Percentiles rank a stretch among this genome's conserved stretches.
These are phyloP conservation scores for Pythium coloratum DNA, from an alignment of 352 stramenopile species.

Conservation along the genomic window DNA sequence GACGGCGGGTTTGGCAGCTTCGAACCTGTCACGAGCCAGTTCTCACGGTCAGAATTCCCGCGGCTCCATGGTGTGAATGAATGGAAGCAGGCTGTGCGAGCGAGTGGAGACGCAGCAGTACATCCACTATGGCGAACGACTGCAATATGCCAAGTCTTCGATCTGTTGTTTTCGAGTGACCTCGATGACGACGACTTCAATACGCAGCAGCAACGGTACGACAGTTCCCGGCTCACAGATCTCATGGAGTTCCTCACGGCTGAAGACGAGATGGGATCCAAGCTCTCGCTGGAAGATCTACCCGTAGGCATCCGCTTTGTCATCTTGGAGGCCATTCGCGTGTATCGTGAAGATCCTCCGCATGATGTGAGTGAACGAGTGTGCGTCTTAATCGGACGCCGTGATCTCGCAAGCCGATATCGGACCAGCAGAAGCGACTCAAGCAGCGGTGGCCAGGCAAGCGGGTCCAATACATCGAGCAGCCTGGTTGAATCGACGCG, in stretches of 20 bases:
- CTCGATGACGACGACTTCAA: conserved; percentile 14
- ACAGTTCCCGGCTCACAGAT: conserved; percentile 28
- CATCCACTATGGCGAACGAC: conserved; percentile 25
- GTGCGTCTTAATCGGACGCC: conserved; percentile 53
- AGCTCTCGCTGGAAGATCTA: conserved; percentile 53
- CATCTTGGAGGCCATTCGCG: conserved; percentile 53
- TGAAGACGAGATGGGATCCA: conserved; percentile 36
- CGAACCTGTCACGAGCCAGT: conserved; percentile 5
- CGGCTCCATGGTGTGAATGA: conserved; percentile 15
- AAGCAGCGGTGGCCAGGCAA: background rate
- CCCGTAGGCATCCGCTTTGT: conserved; percentile 59
- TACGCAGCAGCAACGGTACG: conserved; percentile 4
- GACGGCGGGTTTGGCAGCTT: conserved; percentile 15
- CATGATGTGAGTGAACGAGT: conserved; percentile 55
- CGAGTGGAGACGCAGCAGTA: background rate
- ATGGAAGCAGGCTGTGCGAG: conserved; percentile 4
- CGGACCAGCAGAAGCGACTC: background rate
- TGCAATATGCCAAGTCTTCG: conserved; percentile 22
- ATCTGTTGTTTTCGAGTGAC: conserved; percentile 15
- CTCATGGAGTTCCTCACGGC: conserved; percentile 53
- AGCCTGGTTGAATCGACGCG: conserved; percentile 21
- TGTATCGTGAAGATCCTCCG: conserved; percentile 62
- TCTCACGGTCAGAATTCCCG: conserved; percentile 14
- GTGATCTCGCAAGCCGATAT: conserved; percentile 48
- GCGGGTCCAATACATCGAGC: conserved; percentile 4